Evolutionary conservation across 345 rosid genomes (phyloP), one percentile per base, ranked within the genome.

Genomic region (Camelina hispida): DNA sequence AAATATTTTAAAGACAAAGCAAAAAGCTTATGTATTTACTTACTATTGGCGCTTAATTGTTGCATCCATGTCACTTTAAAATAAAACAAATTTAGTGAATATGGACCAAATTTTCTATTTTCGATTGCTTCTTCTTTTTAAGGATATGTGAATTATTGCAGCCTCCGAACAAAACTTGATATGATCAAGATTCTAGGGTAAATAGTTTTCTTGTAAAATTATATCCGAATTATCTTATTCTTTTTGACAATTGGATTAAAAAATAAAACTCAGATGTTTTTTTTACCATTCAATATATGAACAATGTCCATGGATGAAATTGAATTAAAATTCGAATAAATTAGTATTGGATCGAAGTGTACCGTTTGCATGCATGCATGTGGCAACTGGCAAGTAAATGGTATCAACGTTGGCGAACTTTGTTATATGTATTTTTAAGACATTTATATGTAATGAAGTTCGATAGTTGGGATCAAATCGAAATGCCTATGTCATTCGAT

Each of bases 1-100:
- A 62, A 69, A 54, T 34, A 62, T 69, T 69, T 9, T 54, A 32
- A 62, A 34, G 65, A 62, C 70, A 76, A 76, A 69, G 70, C 65
- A 23, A 69, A 28, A 76, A 61, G 70, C 53, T 63, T 53, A 17
- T 42, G 18, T 34, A 30, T 68, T 52, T 52, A 68, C 35, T 53
- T 42, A 42, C 16, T 13, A 32, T 69, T 63, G 60, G 57, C 34
- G 34, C 60, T 35, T 23, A 69, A 70, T 77, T 77, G 70, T 77
- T 71, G 68, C 34, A 18, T 30, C 72, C 62, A 71, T 70, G 44
- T 62, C 61, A 63, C 72, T 71, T 56, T 5, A 64, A 47, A 64
- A 23, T 48, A 46, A 58, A 68, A 40, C 16, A 68, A 42, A 52
- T 38, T 51, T 57, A 9, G 16, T 59, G 37, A 40, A 56, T n/a